These are phyloP conservation scores for Thermomucor indicae-seudaticae DNA, from an alignment of 371 early-diverging fungal species.

Conservation along the genomic window DNA sequence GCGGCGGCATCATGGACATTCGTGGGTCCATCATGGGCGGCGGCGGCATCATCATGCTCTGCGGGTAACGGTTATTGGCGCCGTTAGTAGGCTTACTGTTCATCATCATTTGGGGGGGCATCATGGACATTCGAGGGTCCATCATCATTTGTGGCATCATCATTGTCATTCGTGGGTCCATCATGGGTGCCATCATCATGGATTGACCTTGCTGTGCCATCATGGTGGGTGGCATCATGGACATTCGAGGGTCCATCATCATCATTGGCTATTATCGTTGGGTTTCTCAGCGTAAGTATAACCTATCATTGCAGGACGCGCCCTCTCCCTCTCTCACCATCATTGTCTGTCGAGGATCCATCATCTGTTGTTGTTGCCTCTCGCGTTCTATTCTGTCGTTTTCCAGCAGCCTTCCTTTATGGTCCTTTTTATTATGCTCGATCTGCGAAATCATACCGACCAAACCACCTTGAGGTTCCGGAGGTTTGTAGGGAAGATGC, in stretches of 20 bases:
- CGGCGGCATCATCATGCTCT: conserved; percentile 15
- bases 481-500: conserved; percentile 20
- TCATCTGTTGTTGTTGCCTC: conserved; percentile 7
- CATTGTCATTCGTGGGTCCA: conserved; percentile 10
- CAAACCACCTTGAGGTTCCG: conserved; percentile 24
- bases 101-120: conserved; percentile 5
- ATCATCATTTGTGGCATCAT: conserved; percentile 29
- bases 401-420: conserved; percentile 9
- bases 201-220: conserved; percentile 5
- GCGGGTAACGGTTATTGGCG: too few relatives aligned
- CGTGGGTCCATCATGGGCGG: conserved; percentile 34
- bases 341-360: conserved; percentile 11
- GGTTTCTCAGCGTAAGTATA: too few relatives aligned
- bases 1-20: conserved; percentile 14
- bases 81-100: background rate
- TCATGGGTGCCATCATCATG: background rate
- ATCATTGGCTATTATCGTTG: conserved; percentile 7
- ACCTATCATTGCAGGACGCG: too few relatives aligned
- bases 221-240: conserved; percentile 14
- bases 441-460: conserved; percentile 35
- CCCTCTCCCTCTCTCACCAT: conserved; percentile 7
- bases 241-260: conserved; percentile 39
- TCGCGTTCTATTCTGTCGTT: conserved; percentile 31
- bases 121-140: conserved; percentile 30
- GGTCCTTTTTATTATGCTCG: conserved; percentile 29